These are phyloP conservation scores for Aspergillus tamarii DNA, from an alignment of 2,329 filamentous ascomycete species.

Conservation along the genomic window DNA sequence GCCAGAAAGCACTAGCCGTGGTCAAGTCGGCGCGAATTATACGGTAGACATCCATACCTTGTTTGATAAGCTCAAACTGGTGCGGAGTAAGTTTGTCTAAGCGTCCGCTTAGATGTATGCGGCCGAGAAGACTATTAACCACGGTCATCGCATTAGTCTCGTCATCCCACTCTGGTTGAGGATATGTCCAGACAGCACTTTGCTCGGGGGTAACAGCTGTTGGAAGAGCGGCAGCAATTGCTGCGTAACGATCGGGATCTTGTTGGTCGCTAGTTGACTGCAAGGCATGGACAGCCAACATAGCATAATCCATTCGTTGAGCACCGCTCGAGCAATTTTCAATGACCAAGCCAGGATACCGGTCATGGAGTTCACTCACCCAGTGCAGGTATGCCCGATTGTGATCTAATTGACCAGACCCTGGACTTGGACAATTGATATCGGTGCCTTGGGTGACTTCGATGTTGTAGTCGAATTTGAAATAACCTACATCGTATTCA, in stretches of 20 bases:
- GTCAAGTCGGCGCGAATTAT: constrained; percentile 26
- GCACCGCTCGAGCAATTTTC: constrained; percentile 43
- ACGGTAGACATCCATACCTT: constrained; percentile 38
- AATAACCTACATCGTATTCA: constrained; percentile 36
- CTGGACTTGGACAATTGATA: constrained; percentile 22
- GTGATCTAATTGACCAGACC: constrained; percentile 34
- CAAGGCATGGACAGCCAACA: constrained; percentile 35
- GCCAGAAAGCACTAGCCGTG: constrained; percentile 34
- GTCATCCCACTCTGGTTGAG: constrained; percentile 37
- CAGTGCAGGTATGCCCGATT: constrained; percentile 39
- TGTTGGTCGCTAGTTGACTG: constrained; percentile 45
- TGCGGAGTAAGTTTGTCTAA: constrained; percentile 27
- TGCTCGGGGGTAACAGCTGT: constrained; percentile 43
- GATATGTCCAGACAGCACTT: constrained; percentile 42
- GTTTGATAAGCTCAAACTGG: constrained; percentile 30
- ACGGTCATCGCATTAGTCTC: constrained; percentile 41
- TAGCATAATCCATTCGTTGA: constrained; percentile 42
- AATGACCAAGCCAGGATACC: constrained; percentile 35
- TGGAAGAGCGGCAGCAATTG: constrained; percentile 34
- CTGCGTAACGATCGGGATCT: constrained; percentile 34
- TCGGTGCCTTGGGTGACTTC: constrained; percentile 41
- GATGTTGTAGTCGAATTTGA: constrained; percentile 46
- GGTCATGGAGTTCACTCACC: constrained; percentile 32
- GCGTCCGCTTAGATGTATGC: constrained; percentile 36
- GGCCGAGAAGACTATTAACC: constrained; percentile 38